These are phyloP conservation scores for Colletotrichum abscissum DNA, from an alignment of 2,329 filamentous ascomycete species.

Conservation along the genomic window DNA sequence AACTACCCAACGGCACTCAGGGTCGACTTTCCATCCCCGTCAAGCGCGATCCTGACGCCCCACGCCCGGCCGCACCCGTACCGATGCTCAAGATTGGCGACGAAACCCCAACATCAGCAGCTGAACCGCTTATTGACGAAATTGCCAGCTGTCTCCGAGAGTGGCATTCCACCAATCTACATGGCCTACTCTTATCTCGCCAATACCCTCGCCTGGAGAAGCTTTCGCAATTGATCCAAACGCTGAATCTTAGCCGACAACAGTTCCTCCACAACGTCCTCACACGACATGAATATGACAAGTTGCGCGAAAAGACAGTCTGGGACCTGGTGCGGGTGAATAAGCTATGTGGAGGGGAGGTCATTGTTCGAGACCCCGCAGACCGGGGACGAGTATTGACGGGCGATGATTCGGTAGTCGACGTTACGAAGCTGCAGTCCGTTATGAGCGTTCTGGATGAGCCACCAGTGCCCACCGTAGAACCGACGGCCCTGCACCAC, in stretches of 20 bases:
- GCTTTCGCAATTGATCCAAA: constrained; percentile 82
- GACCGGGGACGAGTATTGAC: constrained; percentile 88
- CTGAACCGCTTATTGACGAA: constrained; percentile 95
- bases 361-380: constrained; percentile 91
- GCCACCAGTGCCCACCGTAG: constrained; percentile 75
- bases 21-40: constrained; percentile 59
- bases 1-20: constrained; percentile 52
- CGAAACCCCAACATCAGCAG: constrained; percentile 88
- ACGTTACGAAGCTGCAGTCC: constrained; percentile 91
- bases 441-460: constrained; percentile 94
- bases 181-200: constrained; percentile 86
- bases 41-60: constrained; percentile 72
- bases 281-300: constrained; percentile 84
- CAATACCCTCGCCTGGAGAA: constrained; percentile 86
- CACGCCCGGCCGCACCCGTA: constrained; percentile 89
- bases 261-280: constrained; percentile 95
- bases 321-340: constrained; percentile 97
- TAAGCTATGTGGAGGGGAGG: constrained; percentile 91
- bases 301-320: constrained; percentile 86
- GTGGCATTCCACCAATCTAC: constrained; percentile 98
- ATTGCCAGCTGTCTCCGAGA: constrained; percentile 96
- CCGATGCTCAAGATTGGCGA: constrained; percentile 98
- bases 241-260: constrained; percentile 86
- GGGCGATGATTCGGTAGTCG: constrained; percentile 91
- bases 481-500: constrained; percentile 81